Conservation (phyloP, 495 filamentous ascomycete genomes). For the Lasiosphaeria miniovina region DNA sequence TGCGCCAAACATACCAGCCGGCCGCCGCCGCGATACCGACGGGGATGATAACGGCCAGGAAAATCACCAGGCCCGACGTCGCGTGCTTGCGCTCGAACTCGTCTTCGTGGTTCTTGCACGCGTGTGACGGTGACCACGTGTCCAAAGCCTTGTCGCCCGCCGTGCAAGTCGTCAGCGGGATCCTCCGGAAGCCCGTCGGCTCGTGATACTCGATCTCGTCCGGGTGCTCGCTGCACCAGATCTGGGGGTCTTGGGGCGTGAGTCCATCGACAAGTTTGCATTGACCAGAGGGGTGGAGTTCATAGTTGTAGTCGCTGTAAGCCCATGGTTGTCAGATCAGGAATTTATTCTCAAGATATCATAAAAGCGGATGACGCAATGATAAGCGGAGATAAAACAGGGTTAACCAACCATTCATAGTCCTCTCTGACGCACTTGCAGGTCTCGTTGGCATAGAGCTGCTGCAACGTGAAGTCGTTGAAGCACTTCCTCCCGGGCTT, state of each 20-base stretch:
- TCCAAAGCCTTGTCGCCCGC: slow-evolving; percentile 67
- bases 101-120: slow-evolving; percentile 74
- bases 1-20: slow-evolving; percentile 82
- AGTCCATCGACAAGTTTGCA: slow-evolving; percentile 74
- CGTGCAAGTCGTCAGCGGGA: slow-evolving; percentile 81
- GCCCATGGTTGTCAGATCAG: background rate
- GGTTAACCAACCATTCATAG: slow-evolving; percentile 79
- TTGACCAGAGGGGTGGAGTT: slow-evolving; percentile 67
- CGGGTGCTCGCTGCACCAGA: slow-evolving; percentile 65
- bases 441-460: slow-evolving; percentile 63
- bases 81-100: slow-evolving; percentile 68
- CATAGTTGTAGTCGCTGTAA: slow-evolving; percentile 87
- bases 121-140: slow-evolving; percentile 47
- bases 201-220: slow-evolving; percentile 69
- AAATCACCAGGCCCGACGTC: slow-evolving; percentile 70
- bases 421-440: slow-evolving; percentile 81
- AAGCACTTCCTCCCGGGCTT: slow-evolving; percentile 68
- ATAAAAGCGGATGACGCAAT: background rate
- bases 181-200: slow-evolving; percentile 84
- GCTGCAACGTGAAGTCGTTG: slow-evolving; percentile 66
- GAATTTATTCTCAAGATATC: background rate
- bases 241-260: slow-evolving; percentile 57
- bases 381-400: background rate
- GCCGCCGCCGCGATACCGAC: slow-evolving; percentile 62
- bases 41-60: slow-evolving; percentile 78